Evolutionary conservation across 768 basidiomycete species (phyloP), one percentile per base, ranked within the genome.

Genomic region (Lentinula sp.): DNA sequence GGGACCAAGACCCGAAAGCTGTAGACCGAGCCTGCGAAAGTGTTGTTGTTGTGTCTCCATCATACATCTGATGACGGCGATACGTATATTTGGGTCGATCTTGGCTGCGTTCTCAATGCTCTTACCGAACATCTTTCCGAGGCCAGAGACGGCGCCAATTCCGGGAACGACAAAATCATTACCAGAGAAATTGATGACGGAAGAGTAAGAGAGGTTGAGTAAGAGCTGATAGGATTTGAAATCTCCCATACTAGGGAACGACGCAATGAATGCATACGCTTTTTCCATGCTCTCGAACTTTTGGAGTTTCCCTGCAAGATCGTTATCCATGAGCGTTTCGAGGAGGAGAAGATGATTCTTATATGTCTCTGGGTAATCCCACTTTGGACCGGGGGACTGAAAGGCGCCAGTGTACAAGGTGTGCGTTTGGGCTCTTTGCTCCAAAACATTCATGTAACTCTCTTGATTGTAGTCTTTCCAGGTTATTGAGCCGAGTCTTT

Each of bases 201-300:
- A 65, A 13, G 84, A 79, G 69, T 88, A 88, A 9, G 82, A 81
- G 23, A 88, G 73, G 61, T 80, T 81, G 53, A 86, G 70, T 53
- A 87, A 71, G 41, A 87, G 82, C 69, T 93, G 91, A 68, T 85
- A 89, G 0, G 85, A 79, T 39, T 80, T 84, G 70, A 93, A 93
- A 35, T 80, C 79, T n/a, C 86, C 90, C 81, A 91, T 84, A 64
- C 87, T 81, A 0, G 84, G 89, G 66, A 82, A 90, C 2, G 80
- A 76, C 28, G 76, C 72, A 28, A 91, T 65, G 60, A 76, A 79
- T 51, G 85, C 84, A 66, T 81, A 90, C 23, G 88, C 77, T 63
- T 93, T 86, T 20, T 77, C 82, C 65, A 90, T 66, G 62, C 84
- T 82, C 52, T 77, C 67, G n/a, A 86, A 81, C 12, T 71, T 66